Conservation (phyloP, 768 basidiomycete genomes). For the Mycena rebaudengoi region DNA sequence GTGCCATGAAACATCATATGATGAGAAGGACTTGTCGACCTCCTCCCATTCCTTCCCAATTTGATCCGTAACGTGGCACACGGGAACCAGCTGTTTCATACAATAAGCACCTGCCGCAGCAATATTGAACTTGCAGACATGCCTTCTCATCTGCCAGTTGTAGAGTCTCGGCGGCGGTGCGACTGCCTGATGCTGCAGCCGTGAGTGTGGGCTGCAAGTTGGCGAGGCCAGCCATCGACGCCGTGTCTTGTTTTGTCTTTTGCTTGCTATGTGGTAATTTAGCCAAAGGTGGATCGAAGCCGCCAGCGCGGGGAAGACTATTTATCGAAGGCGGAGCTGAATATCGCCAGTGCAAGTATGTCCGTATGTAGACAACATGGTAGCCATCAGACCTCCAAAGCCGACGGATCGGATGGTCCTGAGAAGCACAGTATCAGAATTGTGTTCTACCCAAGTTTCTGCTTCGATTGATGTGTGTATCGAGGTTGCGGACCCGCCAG, state of each 20-base stretch:
- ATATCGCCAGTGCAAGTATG: not conserved
- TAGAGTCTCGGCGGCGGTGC: not conserved
- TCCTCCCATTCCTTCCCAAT: not conserved
- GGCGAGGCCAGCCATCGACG: not conserved
- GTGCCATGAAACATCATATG: conserved; percentile 6
- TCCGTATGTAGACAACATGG: conserved; percentile 10
- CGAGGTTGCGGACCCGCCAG: not conserved
- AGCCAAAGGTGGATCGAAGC: not conserved
- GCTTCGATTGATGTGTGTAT: not conserved
- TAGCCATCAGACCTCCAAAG: conserved; percentile 1
- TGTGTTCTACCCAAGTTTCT: conserved; percentile 3
- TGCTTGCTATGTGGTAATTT: not conserved
- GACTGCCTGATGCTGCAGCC: not conserved
- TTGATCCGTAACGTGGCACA: conserved; percentile 1
- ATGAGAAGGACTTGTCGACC: not conserved
- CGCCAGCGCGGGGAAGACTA: conserved; percentile 10
- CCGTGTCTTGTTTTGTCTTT: not conserved
- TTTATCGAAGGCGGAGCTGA: not conserved
- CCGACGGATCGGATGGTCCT: not conserved
- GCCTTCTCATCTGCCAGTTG: too few species aligned
- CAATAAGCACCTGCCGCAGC: not conserved
- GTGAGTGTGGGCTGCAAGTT: not conserved
- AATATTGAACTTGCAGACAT: not conserved
- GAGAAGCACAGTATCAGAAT: not conserved
- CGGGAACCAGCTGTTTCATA: not conserved